Evolutionary conservation across 768 basidiomycete species (phyloP), one percentile per base, ranked within the genome.

Genomic region (Pisolithus marmoratus): DNA sequence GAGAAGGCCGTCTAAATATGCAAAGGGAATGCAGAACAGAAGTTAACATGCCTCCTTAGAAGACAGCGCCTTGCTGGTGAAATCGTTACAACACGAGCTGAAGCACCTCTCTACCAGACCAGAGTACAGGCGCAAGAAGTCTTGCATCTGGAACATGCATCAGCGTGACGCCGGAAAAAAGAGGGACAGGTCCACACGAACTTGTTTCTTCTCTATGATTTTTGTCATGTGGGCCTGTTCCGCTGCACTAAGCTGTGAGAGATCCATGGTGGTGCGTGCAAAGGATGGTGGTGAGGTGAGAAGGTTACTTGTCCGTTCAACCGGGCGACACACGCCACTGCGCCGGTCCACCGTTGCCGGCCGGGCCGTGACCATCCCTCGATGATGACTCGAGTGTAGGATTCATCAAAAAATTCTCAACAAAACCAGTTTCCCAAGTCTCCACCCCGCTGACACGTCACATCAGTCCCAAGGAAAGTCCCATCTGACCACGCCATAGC

Each of bases 211-310:
- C 75, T 98, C 95, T 50, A 99, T 93, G 64, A 94, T 72, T 65
- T 84, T 87, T 53, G 82, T 89, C 85, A 99, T 92, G 68, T 94
- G 91, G n/a, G 91, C 90, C 76, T 95, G 92, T 70, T 97, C 95
- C 57, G 92, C 82, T 24, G 82, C 66, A 70, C 87, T 95, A 73
- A 97, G 84, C 57, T 80, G 77, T 59, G 92, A 93, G 67, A 96
- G 90, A 71, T 96, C 94, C 94, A 95, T 94, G 60, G 53, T 64
- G 34, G 34, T 34, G 34, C 15, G 34, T 34, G 54, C 31, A 45
- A 50, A 50, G 40, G 55, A 46, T 7, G 11, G 50, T 38, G 40
- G 46, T 40, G 45, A 31, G 29, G 29, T 34, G 34, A 14, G 34
- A 34, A 14, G 14, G 34, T 34, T 14, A 15, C 34, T n/a, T 34